A percentile compares a stretch with the other conserved stretches of the same genome.
Conservation (phyloP, 2,329 filamentous ascomycete species). For the Aurifilum marmelostoma region DNA sequence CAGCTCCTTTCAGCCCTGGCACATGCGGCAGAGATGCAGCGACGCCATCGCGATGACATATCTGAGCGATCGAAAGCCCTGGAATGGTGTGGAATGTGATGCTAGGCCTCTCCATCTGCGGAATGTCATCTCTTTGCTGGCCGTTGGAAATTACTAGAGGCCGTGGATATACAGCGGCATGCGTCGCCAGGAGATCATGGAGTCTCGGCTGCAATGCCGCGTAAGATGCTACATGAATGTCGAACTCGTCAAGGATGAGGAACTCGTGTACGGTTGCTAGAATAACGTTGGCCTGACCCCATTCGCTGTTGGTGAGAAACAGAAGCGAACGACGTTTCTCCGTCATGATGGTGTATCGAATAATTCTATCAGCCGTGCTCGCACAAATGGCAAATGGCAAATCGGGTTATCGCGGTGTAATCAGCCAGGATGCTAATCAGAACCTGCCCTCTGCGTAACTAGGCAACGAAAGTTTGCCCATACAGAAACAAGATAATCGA, state of each 20-base stretch:
- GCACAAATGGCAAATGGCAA: neutral
- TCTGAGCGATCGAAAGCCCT: conserved; percentile 12
- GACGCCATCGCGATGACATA: conserved; percentile 15
- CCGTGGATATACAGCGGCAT: conserved; percentile 12
- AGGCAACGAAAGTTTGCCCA: neutral
- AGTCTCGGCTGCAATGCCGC: conserved; percentile 6
- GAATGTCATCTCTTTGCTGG: neutral
- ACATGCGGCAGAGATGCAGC: conserved; percentile 2
- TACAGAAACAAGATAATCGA: too few relatives aligned
- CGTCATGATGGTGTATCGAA: neutral
- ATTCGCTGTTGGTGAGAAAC: conserved; percentile 20
- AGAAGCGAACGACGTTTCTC: conserved; percentile 6
- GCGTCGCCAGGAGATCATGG: neutral
- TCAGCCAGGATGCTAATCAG: too few relatives aligned
- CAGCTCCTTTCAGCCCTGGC: conserved; percentile 16
- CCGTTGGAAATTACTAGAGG: neutral
- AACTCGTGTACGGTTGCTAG: conserved; percentile 19
- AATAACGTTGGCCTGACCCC: conserved; percentile 20
- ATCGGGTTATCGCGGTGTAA: too few relatives aligned
- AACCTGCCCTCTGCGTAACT: too few relatives aligned
- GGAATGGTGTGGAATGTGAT: conserved; percentile 19
- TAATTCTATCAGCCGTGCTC: neutral
- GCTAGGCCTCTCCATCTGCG: conserved; percentile 6
- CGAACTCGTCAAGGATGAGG: conserved; percentile 11
- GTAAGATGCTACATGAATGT: conserved; percentile 16